phyloP scores from a whole-genome alignment of 768 basidiomycete species.

The Termitomyces sp. region DNA sequence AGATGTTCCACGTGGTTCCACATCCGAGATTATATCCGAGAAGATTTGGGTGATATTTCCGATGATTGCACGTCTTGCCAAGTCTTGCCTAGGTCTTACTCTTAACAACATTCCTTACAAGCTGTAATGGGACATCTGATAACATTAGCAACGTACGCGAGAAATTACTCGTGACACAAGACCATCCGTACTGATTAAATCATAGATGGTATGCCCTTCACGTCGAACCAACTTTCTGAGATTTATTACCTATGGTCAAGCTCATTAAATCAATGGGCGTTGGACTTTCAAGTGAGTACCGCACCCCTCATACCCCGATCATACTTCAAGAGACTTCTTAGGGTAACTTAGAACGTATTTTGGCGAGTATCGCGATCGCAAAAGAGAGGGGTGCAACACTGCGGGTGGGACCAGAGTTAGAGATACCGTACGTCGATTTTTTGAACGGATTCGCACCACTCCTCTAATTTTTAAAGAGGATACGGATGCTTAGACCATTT shows the following conservation, averaged over 20 bases:
- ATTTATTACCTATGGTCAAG: slow-evolving; percentile 33
- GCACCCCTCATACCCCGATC: not conserved
- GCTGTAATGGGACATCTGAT: slow-evolving; percentile 80
- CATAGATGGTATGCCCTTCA: slow-evolving; percentile 16
- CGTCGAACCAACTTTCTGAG: not conserved
- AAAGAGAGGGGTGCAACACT: slow-evolving; percentile 86
- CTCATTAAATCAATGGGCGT: slow-evolving; percentile 95
- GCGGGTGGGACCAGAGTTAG: slow-evolving; percentile 94
- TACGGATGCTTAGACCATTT: slow-evolving; percentile 99
- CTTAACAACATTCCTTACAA: not conserved
- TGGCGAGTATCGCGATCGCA: slow-evolving; percentile 83
- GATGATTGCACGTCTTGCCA: not conserved
- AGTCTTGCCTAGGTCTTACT: not conserved
- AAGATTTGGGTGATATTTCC: no score
- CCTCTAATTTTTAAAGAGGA: slow-evolving; percentile 49
- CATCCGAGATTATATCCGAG: no score
- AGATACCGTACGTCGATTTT: slow-evolving; percentile 68
- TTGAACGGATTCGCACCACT: not conserved
- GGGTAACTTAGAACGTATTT: slow-evolving; percentile 93
- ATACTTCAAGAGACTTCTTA: slow-evolving; percentile 24
- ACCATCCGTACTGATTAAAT: not conserved
- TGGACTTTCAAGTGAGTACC: slow-evolving; percentile 80
- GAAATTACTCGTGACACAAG: not conserved
- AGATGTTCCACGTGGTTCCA: not conserved
- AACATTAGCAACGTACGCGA: slow-evolving; percentile 75